phyloP scores from a whole-genome alignment of 495 filamentous ascomycete genomes.

The Daldinia grandis region DNA sequence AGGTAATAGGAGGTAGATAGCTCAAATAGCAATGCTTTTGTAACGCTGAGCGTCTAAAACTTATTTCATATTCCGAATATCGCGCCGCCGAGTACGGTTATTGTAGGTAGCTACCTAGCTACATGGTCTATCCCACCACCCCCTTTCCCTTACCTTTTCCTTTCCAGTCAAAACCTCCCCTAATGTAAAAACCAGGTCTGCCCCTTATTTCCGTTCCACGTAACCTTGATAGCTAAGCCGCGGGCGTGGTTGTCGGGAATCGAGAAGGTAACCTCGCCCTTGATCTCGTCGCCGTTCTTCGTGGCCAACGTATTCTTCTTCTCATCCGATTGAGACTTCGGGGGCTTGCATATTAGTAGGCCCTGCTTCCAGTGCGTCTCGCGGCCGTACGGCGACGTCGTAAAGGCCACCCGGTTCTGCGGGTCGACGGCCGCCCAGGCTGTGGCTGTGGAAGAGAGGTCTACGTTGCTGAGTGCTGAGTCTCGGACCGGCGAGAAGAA shows the following conservation, averaged over 20 bases:
- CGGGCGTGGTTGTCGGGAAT: slow-evolving; percentile 58
- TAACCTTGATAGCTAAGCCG: slow-evolving; percentile 55
- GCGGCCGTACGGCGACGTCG: slow-evolving; percentile 78
- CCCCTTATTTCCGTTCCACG: slow-evolving; percentile 52
- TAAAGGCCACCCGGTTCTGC: slow-evolving; percentile 68
- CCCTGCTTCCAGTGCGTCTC: slow-evolving; percentile 92
- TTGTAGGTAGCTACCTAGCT: neutral
- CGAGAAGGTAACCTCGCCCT: slow-evolving; percentile 57
- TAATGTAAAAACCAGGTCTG: slow-evolving; percentile 57
- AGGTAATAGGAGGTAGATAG: too few relatives aligned
- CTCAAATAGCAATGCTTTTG: neutral
- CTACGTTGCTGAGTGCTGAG: slow-evolving; percentile 9
- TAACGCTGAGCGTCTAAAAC: neutral
- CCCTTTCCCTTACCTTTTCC: neutral
- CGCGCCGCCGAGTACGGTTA: neutral
- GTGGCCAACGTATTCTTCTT: slow-evolving; percentile 33
- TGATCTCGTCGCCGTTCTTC: slow-evolving; percentile 49
- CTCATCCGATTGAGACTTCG: slow-evolving; percentile 37
- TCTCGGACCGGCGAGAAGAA: slow-evolving; percentile 66
- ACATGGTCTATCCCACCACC: neutral
- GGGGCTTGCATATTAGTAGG: slow-evolving; percentile 57
- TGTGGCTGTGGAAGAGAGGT: slow-evolving; percentile 2
- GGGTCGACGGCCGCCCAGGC: slow-evolving; percentile 38
- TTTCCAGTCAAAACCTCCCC: neutral
- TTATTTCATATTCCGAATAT: neutral